Evolutionary conservation across 2,329 filamentous ascomycete genomes (phyloP).

Genomic region (Drechslerella dactyloides): DNA sequence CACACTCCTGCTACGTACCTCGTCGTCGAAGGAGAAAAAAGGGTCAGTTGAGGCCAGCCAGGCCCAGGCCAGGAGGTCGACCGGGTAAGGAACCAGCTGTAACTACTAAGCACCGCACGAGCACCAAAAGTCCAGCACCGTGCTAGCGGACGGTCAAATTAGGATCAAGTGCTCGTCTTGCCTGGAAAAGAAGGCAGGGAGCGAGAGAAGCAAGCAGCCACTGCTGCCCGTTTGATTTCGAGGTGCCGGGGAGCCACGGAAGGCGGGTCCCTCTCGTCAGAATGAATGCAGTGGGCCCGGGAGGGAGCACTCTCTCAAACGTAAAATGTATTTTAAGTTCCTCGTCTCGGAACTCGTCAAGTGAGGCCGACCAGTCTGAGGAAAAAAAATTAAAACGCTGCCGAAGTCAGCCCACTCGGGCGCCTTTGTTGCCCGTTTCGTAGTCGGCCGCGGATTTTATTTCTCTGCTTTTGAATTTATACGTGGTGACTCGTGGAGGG

Average conservation of each 20-base stretch:
- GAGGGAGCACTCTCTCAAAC: not conserved
- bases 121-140: no score
- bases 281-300: not conserved
- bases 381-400: not conserved
- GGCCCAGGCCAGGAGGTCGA: slow-evolving; percentile 19
- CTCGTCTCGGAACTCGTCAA: slow-evolving; percentile 4
- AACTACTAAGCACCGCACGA: not conserved
- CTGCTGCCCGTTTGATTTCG: slow-evolving; percentile 28
- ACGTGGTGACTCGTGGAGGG: no score
- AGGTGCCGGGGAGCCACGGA: slow-evolving; percentile 48
- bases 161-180: slow-evolving; percentile 25
- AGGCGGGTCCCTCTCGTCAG: slow-evolving; percentile 36
- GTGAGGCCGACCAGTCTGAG: not conserved
- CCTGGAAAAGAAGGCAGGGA: slow-evolving; percentile 41
- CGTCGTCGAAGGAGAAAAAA: slow-evolving; percentile 2
- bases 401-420: slow-evolving; percentile 7
- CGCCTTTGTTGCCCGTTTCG: not conserved
- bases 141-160: not conserved
- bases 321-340: slow-evolving; percentile 1
- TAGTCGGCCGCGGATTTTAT: not conserved
- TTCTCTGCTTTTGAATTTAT: no score
- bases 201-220: not conserved
- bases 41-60: slow-evolving; percentile 12
- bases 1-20: no score
- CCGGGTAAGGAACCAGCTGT: not conserved